These are phyloP conservation scores for Aphanomyces invadans DNA, from an alignment of 352 stramenopile genomes.

Conservation along the genomic window DNA sequence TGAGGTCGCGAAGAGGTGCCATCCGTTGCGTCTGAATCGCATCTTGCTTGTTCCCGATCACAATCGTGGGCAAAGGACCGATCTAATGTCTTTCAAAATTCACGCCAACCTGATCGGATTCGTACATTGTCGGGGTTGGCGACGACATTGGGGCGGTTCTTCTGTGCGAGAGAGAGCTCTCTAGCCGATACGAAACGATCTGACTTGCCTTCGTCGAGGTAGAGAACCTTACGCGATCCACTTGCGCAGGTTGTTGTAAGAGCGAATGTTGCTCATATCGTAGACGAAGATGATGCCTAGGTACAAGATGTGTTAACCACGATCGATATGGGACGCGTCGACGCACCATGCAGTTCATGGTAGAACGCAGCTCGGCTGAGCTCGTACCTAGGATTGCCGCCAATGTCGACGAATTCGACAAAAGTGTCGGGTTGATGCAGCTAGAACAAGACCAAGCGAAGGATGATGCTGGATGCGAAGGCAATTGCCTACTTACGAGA, in stretches of 20 bases:
- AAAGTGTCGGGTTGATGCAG: constrained; percentile 33
- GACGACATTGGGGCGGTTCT: constrained; percentile 28
- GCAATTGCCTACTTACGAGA: constrained; percentile 32
- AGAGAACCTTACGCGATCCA: constrained; percentile 45
- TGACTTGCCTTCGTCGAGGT: too few relatives aligned
- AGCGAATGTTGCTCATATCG: constrained; percentile 68
- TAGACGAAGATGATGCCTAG: constrained; percentile 72
- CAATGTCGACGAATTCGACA: constrained; percentile 79
- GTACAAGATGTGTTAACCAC: neutral
- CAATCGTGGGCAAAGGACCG: constrained; percentile 50
- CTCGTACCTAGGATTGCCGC: constrained; percentile 73
- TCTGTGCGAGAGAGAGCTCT: constrained; percentile 42
- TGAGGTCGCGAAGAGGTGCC: constrained; percentile 35
- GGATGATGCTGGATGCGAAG: neutral
- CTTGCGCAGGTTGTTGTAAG: constrained; percentile 56
- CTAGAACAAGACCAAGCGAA: neutral
- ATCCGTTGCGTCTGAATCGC: constrained; percentile 35
- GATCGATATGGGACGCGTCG: neutral
- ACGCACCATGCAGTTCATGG: constrained; percentile 56
- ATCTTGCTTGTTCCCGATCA: constrained; percentile 80
- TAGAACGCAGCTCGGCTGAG: constrained; percentile 76
- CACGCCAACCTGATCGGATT: too few relatives aligned
- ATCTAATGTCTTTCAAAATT: too few relatives aligned
- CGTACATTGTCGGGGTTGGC: constrained; percentile 2
- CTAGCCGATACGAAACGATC: too few relatives aligned